Evolutionary conservation across 108 stramenopile species (phyloP).

Genomic region (Cyclotella distinguenda): DNA sequence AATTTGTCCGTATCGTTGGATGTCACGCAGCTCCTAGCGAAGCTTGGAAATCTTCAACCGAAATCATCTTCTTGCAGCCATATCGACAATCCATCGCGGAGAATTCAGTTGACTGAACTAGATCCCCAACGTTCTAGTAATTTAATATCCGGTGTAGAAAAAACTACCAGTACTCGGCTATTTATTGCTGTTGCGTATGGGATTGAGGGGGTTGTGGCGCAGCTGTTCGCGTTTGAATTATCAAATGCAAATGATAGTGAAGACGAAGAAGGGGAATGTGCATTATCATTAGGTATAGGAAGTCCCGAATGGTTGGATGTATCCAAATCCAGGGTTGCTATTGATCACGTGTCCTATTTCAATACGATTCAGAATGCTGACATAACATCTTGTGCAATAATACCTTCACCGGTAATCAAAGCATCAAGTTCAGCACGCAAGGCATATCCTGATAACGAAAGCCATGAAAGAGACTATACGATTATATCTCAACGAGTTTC

Average conservation of each 20-base stretch:
- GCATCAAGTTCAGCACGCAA: not conserved
- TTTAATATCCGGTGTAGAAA: not conserved
- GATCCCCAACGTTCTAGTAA: constrained; percentile 15
- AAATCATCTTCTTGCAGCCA: not conserved
- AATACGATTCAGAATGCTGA: constrained; percentile 1
- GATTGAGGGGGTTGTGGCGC: constrained; percentile 18
- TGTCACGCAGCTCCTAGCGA: constrained; percentile 27
- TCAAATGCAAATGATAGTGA: constrained; percentile 12
- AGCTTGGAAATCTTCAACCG: not conserved
- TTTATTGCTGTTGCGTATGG: constrained; percentile 36
- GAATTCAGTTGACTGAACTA: constrained; percentile 29
- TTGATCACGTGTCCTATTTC: not conserved
- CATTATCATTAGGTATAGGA: no score
- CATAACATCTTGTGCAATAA: constrained; percentile 37
- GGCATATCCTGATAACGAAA: not conserved
- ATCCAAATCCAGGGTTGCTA: constrained; percentile 8
- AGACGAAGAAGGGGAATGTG: constrained; percentile 3
- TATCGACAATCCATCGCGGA: not conserved
- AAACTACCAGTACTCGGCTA: constrained; percentile 15
- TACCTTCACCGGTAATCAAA: constrained; percentile 31
- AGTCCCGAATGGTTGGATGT: constrained; percentile 50
- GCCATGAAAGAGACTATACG: not conserved
- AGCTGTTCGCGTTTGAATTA: constrained; percentile 41
- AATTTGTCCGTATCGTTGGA: constrained; percentile 29
- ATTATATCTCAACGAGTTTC: constrained; percentile 13